A percentile compares a stretch with the other conserved stretches of the same genome.
Conservation (phyloP, 2,329 filamentous ascomycete genomes). For the Epichloe festucae region DNA sequence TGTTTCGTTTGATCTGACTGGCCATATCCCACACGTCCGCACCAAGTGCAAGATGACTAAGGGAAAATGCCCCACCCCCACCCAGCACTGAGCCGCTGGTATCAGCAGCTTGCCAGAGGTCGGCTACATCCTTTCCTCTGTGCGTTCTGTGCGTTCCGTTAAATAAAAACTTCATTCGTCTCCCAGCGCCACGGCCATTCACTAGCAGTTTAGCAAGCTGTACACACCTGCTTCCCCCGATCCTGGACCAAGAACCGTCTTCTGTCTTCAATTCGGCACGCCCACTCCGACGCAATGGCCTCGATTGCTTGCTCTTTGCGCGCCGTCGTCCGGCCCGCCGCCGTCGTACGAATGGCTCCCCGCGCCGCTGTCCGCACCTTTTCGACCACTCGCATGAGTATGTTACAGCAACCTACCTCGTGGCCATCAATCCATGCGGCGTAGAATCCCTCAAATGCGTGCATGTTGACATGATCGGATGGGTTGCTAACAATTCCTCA, state of each 20-base stretch:
- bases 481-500: neutral
- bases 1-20: conserved; percentile 5
- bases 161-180: neutral
- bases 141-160: neutral
- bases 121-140: neutral
- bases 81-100: neutral
- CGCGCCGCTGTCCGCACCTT: conserved; percentile 30
- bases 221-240: neutral
- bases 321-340: conserved; percentile 32
- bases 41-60: neutral
- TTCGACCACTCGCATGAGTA: conserved; percentile 27
- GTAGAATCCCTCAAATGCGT: too few species aligned
- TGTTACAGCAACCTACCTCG: conserved; percentile 4
- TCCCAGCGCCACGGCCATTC: neutral
- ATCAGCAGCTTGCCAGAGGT: neutral
- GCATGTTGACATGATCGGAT: neutral
- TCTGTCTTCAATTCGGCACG: neutral
- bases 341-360: conserved; percentile 24
- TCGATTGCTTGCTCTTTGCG: conserved; percentile 46
- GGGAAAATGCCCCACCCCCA: neutral
- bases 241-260: neutral
- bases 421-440: too few species aligned
- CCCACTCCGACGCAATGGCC: conserved; percentile 34
- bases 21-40: neutral
- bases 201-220: neutral